Evolutionary conservation across 2,329 filamentous ascomycete species (phyloP).

Genomic region (Claviceps africana): DNA sequence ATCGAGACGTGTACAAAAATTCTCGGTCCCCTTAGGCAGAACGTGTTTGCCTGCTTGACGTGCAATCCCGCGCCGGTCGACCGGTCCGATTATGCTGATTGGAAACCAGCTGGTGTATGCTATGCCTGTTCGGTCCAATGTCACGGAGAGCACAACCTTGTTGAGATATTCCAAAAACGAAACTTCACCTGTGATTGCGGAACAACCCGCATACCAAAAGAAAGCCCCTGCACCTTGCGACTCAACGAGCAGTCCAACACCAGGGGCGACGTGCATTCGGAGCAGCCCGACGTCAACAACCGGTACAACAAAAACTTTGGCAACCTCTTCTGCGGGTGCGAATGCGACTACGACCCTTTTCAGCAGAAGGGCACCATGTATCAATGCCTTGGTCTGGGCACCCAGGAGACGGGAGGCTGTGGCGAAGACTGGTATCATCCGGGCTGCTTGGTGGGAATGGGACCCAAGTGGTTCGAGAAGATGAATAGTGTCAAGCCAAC

Average conservation of each 20-base stretch:
- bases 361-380: slow-evolving; percentile 96
- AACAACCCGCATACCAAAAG: slow-evolving; percentile 60
- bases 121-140: slow-evolving; percentile 96
- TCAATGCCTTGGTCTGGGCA: slow-evolving; percentile 79
- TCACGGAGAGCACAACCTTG: slow-evolving; percentile 85
- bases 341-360: slow-evolving; percentile 74
- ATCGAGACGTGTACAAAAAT: slow-evolving; percentile 86
- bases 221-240: slow-evolving; percentile 62
- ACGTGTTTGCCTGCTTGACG: slow-evolving; percentile 81
- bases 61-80: slow-evolving; percentile 69
- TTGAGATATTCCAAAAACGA: slow-evolving; percentile 91
- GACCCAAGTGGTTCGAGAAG: slow-evolving; percentile 55
- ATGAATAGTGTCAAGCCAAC: slow-evolving; percentile 25
- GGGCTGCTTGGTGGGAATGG: slow-evolving; percentile 73
- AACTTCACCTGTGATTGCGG: slow-evolving; percentile 96
- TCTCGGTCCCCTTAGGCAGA: slow-evolving; percentile 79
- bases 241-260: slow-evolving; percentile 57
- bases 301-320: slow-evolving; percentile 92
- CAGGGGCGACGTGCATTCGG: slow-evolving; percentile 64
- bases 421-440: slow-evolving; percentile 98
- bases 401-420: slow-evolving; percentile 69
- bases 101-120: slow-evolving; percentile 63
- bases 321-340: slow-evolving; percentile 84
- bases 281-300: slow-evolving; percentile 59
- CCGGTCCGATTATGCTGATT: slow-evolving; percentile 39